Conservation (phyloP, 2,329 filamentous ascomycete species). For the Domatiomyces catenatus region DNA sequence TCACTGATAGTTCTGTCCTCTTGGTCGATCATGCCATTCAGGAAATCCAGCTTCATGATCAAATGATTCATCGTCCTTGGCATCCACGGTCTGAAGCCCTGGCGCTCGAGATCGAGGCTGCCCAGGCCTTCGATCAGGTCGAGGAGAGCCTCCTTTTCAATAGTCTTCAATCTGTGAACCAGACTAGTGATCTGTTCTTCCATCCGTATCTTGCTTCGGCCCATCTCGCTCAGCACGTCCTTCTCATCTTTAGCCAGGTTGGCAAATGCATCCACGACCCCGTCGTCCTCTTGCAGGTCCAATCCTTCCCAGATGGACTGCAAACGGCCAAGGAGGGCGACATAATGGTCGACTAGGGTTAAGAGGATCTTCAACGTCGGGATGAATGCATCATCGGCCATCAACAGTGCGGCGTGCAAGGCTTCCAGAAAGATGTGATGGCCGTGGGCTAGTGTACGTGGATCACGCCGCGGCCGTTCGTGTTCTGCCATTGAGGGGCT, state of each 20-base stretch:
- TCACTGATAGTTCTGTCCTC: slow-evolving; percentile 5
- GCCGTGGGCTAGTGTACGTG: slow-evolving; percentile 65
- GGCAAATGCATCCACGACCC: slow-evolving; percentile 60
- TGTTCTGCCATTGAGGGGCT: not conserved
- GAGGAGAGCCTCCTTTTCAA: slow-evolving; percentile 9
- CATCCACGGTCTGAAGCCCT: slow-evolving; percentile 49
- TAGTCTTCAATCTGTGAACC: slow-evolving; percentile 8
- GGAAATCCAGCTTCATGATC: slow-evolving; percentile 74
- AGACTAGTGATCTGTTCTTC: slow-evolving; percentile 44
- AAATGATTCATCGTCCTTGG: slow-evolving; percentile 69
- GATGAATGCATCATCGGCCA: slow-evolving; percentile 28
- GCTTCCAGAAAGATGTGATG: slow-evolving; percentile 62
- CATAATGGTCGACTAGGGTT: slow-evolving; percentile 58
- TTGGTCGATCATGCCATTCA: slow-evolving; percentile 8
- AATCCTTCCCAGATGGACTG: slow-evolving; percentile 61
- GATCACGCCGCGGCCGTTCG: slow-evolving; percentile 45
- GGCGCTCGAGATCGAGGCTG: slow-evolving; percentile 43
- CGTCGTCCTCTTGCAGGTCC: slow-evolving; percentile 68
- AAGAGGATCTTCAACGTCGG: slow-evolving; percentile 25
- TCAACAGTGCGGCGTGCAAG: slow-evolving; percentile 35
- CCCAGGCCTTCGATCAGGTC: slow-evolving; percentile 41
- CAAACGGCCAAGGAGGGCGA: slow-evolving; percentile 59
- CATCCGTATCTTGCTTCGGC: slow-evolving; percentile 47
- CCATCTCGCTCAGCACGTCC: slow-evolving; percentile 50
- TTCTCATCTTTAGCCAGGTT: slow-evolving; percentile 58